phyloP scores from a whole-genome alignment of 2,329 filamentous ascomycete genomes.

The Mollisiaceae sp. region DNA sequence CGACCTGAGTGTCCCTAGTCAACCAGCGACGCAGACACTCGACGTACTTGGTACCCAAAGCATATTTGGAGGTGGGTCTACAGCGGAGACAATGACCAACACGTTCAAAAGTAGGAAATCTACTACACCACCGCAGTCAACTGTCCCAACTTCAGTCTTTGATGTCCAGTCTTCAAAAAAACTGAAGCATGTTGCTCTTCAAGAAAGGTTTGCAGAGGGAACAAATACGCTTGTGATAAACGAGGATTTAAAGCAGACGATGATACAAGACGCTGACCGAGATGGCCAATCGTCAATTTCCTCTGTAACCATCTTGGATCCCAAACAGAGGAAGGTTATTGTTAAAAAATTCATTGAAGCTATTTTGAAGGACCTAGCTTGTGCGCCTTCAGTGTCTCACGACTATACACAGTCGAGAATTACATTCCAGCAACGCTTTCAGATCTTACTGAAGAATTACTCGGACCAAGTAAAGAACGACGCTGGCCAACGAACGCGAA shows the following conservation, averaged over 20 bases:
- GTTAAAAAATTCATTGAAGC: constrained; percentile 12
- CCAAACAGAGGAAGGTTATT: constrained; percentile 10
- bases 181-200: neutral
- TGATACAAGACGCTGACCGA: neutral
- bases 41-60: too few relatives aligned
- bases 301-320: constrained; percentile 1
- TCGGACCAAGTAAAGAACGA: constrained; percentile 6
- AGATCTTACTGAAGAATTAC: constrained; percentile 12
- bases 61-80: neutral
- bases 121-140: neutral
- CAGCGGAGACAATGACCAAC: neutral
- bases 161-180: neutral
- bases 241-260: neutral
- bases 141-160: neutral
- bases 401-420: neutral
- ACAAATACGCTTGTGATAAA: neutral
- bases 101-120: neutral
- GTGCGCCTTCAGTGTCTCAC: neutral
- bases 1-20: too few relatives aligned
- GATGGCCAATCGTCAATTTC: constrained; percentile 10
- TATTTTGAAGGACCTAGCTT: neutral
- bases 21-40: neutral
- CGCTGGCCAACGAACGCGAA: neutral
- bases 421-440: constrained; percentile 6
- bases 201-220: neutral